phyloP scores from a whole-genome alignment of 257 asterid genomes.

The Solanum pennellii region DNA sequence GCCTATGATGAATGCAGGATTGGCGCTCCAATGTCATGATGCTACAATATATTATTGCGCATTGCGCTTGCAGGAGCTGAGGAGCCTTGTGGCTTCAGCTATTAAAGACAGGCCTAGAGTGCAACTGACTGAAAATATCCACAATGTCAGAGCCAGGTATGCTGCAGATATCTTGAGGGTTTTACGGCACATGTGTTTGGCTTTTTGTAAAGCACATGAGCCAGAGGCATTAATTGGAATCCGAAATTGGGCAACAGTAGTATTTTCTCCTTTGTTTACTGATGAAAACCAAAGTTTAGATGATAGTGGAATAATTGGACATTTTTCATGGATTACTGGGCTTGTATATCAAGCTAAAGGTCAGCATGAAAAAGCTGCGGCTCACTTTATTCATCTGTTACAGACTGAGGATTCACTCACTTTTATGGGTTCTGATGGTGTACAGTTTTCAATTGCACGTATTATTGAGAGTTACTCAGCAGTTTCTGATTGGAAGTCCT shows the following conservation, averaged over 20 bases:
- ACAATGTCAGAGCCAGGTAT: slow-evolving; percentile 48
- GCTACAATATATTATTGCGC: slow-evolving; percentile 74
- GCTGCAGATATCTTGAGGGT: slow-evolving; percentile 65
- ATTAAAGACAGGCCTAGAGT: slow-evolving; percentile 56
- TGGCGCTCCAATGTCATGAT: slow-evolving; percentile 83
- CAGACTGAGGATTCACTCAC: slow-evolving; percentile 80
- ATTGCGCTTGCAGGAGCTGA: slow-evolving; percentile 64
- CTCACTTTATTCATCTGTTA: slow-evolving; percentile 71
- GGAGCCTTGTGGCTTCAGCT: slow-evolving; percentile 48
- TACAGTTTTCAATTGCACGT: slow-evolving; percentile 81
- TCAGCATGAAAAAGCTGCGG: slow-evolving; percentile 96
- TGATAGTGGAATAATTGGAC: slow-evolving; percentile 34
- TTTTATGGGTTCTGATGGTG: slow-evolving; percentile 81
- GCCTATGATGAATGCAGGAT: slow-evolving; percentile 99
- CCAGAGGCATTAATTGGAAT: slow-evolving; percentile 77
- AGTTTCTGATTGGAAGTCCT: slow-evolving; percentile 90
- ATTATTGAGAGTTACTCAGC: slow-evolving; percentile 75
- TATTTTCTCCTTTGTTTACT: slow-evolving; percentile 59
- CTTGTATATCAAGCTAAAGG: slow-evolving; percentile 86
- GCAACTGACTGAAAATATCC: slow-evolving; percentile 49
- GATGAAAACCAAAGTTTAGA: slow-evolving; percentile 41
- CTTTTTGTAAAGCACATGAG: slow-evolving; percentile 71
- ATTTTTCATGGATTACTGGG: slow-evolving; percentile 85
- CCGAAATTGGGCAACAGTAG: slow-evolving; percentile 71
- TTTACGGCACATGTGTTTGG: slow-evolving; percentile 51